A percentile compares a stretch with the other conserved stretches of the same genome.
Evolutionary conservation across 2,329 filamentous ascomycete genomes (phyloP).

Genomic region (Aspergillus latus): DNA sequence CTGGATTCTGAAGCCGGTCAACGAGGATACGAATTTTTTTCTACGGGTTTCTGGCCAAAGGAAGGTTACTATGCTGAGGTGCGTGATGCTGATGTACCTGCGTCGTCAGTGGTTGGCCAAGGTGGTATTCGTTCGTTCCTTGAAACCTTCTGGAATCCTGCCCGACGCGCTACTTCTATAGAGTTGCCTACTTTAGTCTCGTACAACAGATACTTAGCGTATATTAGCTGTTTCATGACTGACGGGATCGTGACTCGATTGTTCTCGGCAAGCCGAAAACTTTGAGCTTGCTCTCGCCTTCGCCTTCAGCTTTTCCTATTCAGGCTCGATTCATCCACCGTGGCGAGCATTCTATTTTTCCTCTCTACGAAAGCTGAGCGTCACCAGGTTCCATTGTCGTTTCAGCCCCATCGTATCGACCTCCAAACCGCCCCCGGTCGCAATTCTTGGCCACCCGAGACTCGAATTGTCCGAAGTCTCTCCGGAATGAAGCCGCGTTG

Average conservation of each 20-base stretch:
- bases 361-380: no score
- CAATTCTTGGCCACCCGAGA: neutral
- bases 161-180: neutral
- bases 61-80: neutral
- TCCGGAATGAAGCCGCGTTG: neutral
- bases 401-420: neutral
- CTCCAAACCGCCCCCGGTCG: neutral
- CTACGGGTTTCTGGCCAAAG: neutral
- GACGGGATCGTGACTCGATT: neutral
- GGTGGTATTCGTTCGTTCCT: neutral
- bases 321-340: no score
- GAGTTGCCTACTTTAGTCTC: neutral
- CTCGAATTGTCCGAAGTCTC: neutral
- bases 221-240: neutral
- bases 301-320: neutral
- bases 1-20: neutral
- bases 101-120: constrained; percentile 1
- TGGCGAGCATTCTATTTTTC: no score
- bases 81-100: constrained; percentile 1
- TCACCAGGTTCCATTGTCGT: neutral
- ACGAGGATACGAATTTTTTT: neutral
- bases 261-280: constrained; percentile 8
- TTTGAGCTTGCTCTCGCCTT: neutral
- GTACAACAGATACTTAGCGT: neutral
- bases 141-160: neutral